Conservation (phyloP, 176 grass and related monocot species). For the Aegilops speltoides region DNA sequence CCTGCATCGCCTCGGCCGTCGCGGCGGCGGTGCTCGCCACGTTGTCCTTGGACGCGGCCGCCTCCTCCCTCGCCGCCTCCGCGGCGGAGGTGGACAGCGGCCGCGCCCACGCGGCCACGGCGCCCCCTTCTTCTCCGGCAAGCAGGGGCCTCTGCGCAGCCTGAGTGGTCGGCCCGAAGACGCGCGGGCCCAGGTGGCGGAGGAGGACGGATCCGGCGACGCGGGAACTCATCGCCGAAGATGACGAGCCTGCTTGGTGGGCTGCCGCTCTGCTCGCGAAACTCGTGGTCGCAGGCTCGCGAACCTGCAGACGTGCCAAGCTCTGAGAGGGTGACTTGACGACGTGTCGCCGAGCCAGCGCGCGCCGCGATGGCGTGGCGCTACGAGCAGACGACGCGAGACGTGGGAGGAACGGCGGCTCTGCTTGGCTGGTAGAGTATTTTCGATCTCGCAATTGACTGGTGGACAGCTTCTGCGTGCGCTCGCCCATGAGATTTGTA, state of each 20-base stretch:
- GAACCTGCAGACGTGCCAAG: not conserved
- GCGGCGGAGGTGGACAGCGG: constrained; percentile 44
- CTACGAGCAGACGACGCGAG: not conserved
- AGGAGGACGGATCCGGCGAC: constrained; percentile 46
- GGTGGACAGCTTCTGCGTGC: not conserved
- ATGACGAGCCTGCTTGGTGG: not conserved
- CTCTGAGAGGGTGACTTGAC: not conserved
- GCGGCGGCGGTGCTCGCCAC: constrained; percentile 12
- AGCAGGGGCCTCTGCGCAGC: constrained; percentile 10
- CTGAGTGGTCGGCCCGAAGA: constrained; percentile 20
- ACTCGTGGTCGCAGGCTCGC: not conserved
- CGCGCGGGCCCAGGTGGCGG: constrained; percentile 39
- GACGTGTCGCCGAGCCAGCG: not conserved
- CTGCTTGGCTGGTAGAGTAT: not conserved
- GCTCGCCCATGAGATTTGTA: not conserved
- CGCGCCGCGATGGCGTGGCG: not conserved
- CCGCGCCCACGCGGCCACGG: constrained; percentile 29
- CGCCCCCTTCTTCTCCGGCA: constrained; percentile 1
- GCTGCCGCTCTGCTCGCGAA: not conserved
- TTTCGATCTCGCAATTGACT: not conserved
- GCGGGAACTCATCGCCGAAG: constrained; percentile 47
- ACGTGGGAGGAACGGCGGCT: not conserved
- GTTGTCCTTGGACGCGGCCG: constrained; percentile 35
- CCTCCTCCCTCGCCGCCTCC: constrained; percentile 34
- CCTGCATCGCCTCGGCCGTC: constrained; percentile 20